These are phyloP conservation scores for Pyrenophora teres DNA, from an alignment of 2,329 filamentous ascomycete genomes.

Conservation along the genomic window DNA sequence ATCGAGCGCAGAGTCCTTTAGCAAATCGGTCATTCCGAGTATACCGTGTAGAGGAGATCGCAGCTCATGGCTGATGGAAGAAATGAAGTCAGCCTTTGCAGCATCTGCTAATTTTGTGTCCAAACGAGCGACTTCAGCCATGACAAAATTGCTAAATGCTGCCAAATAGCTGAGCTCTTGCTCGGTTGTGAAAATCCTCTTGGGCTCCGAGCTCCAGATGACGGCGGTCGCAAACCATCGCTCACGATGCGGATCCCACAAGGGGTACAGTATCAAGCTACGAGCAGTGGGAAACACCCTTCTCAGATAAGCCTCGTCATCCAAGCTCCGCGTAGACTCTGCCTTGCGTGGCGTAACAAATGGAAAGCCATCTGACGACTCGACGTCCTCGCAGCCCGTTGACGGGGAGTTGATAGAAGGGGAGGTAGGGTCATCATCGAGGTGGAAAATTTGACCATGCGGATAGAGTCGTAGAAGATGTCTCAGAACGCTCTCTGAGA, in stretches of 20 bases:
- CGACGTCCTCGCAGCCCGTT: slow-evolving; percentile 16
- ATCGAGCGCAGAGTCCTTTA: slow-evolving; percentile 41
- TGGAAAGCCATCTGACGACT: slow-evolving; percentile 29
- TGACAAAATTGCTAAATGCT: slow-evolving; percentile 47
- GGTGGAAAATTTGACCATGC: slow-evolving; percentile 47
- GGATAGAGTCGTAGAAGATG: slow-evolving; percentile 43
- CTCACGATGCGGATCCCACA: slow-evolving; percentile 48
- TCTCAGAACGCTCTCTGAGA: slow-evolving; percentile 41
- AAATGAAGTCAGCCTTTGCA: slow-evolving; percentile 64
- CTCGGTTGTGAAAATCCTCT: slow-evolving; percentile 45
- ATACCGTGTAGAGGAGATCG: slow-evolving; percentile 63
- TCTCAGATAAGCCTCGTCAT: slow-evolving; percentile 42
- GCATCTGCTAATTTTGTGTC: slow-evolving; percentile 46
- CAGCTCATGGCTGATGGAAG: slow-evolving; percentile 65
- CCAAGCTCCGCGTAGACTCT: slow-evolving; percentile 37
- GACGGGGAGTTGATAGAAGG: slow-evolving; percentile 25
- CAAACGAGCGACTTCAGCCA: slow-evolving; percentile 47
- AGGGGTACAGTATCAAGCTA: slow-evolving; percentile 46
- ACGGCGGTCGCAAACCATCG: slow-evolving; percentile 47
- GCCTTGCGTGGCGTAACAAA: slow-evolving; percentile 31
- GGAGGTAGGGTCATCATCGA: slow-evolving; percentile 34
- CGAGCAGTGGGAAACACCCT: slow-evolving; percentile 44
- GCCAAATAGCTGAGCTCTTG: slow-evolving; percentile 47
- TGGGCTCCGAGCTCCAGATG: slow-evolving; percentile 46
- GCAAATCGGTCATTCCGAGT: slow-evolving; percentile 50